Evolutionary conservation across 768 basidiomycete genomes (phyloP), one percentile per base, ranked within the genome.

Genomic region (Brasilioporus rufonigricans): DNA sequence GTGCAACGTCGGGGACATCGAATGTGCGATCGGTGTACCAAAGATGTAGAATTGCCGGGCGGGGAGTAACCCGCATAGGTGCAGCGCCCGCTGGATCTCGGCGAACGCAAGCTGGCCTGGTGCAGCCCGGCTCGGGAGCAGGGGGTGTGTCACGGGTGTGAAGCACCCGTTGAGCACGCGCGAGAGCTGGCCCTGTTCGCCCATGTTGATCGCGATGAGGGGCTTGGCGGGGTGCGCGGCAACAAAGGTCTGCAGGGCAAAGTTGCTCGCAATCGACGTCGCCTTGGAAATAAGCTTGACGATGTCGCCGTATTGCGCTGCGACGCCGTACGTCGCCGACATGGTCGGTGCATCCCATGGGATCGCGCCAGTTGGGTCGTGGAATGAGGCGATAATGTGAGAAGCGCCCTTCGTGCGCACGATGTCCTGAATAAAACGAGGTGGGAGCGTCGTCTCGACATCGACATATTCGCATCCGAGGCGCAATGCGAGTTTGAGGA

Each of bases 151-250:
- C 41, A 98, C 84, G 14, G 96, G 96, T 35, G 87, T 94, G 63
- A 99, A 83, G 10, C 87, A 88, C 7, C 77, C 71, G 71, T 96
- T 96, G 55, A 97, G 77, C 49, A 98, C 80, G 27, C 97, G 82
- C 5, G 94, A 94, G 65, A 98, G 79, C 70, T 98, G 95, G 13
- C 97, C 97, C 45, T 84, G 81, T 18, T 77, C 65, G 18, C 93
- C 93, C 86, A 96, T 95, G 73, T 98, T 98, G 75, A 98, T 88
- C 5, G 94, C 93, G 53, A 99, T 85, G 64, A 98, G 77, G 2
- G 94, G 96, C 65, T 92, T 96, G 13, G 82, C 71, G 14, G 74
- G 70, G 2, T 78, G 74, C 27, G 77, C 75, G 16, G 77, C 65
- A 39, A 84, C 85, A 66, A 98, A 99, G 11, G 80, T 70, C 50